Evolutionary conservation across 192 early-diverging fungal species (phyloP), one percentile per base, ranked within the genome.

Genomic region (Entomortierella parvispora): DNA sequence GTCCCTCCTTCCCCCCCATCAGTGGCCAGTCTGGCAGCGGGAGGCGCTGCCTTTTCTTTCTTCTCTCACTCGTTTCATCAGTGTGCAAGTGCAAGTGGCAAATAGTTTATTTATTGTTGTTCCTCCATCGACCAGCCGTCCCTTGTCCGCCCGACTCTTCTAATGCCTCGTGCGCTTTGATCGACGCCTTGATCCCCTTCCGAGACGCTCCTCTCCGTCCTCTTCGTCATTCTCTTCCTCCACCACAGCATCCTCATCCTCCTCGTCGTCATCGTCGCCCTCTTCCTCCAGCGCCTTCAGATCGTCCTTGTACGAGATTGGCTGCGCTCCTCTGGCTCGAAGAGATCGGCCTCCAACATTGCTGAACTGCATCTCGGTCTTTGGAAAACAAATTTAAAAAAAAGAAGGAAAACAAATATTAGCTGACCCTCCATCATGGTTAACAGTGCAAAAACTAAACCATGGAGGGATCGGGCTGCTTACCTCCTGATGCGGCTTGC

Each of bases 401-500:
- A 11, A 23, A 22, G 17, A 53, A 53, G 17, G 25, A 53, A 28
- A 23, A 23, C n/a, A n/a, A n/a, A n/a, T n/a, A n/a, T n/a, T n/a
- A n/a, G n/a, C n/a, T n/a, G n/a, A n/a, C n/a, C n/a, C n/a, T n/a
- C n/a, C n/a, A n/a, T n/a, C n/a, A n/a, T n/a, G n/a, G n/a, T n/a
- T n/a, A n/a, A n/a, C n/a, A n/a, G n/a, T n/a, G n/a, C n/a, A n/a
- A n/a, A n/a, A n/a, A n/a, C n/a, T n/a, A n/a, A 12, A 40, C 37
- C 7, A 40, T 40, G 37, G 37, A 5, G 37, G 37, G 37, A 40
- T 9, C 51, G 25, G 25, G 14, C 22, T 4, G 17, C 74, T 50
- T 58, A 77, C 74, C 53, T 77, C 48, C 31, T 68, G 52, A 20
- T 52, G 60, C 46, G 61, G 29, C 56, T 77, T 68, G 54, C 31